Evolutionary conservation across 495 filamentous ascomycete species (phyloP), one percentile per base, ranked within the genome.

Genomic region (Aspergillus diversus): DNA sequence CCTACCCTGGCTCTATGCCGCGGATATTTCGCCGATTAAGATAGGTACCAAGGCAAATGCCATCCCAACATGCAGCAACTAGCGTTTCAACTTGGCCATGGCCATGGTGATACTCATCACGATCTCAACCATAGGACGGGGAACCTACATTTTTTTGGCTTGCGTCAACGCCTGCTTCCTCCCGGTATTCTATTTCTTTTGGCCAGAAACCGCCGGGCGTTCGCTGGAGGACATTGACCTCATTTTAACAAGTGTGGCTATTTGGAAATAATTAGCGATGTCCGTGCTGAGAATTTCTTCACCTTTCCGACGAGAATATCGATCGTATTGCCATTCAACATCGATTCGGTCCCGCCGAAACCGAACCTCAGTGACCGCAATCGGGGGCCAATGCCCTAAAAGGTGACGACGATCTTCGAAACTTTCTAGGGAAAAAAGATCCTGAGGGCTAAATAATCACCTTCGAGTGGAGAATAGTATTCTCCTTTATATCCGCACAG

Each of bases 21-120:
- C 87, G 6, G 87, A 91, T 68, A 83, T 92, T 64, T 87, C 86
- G 67, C 88, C 89, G 1, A 79, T 91, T 67, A 83, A 84, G 62
- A 90, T 86, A 5, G 78, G 89, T 46, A 82, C 81, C 13, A 85
- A 87, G 72, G 89, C 86, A 13, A 90, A 89, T 66, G 86, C 89
- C n/a, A 77, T 89, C 17, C 86, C 84, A 7, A 90, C 87, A 1
- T 87, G 85, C 69, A 82, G 79, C 32, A 91, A 92, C 74, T 91
- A 87, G 88, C 75, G 88, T 3, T 90, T 87, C 75, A 91, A 91
- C 77, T 92, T 90, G 67, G 61, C 86, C 13, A 82, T 91, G 43
- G 89, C 91, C 55, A 89, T 91, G 87, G 81, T 91, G 34, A 89
- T 87, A 0, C 90, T 90, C 0, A 81, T 91, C 53, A 87, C 89